Evolutionary conservation across 805 yeast species (phyloP), one percentile per base, ranked within the genome.

Genomic region (Ogataea allantospora): DNA sequence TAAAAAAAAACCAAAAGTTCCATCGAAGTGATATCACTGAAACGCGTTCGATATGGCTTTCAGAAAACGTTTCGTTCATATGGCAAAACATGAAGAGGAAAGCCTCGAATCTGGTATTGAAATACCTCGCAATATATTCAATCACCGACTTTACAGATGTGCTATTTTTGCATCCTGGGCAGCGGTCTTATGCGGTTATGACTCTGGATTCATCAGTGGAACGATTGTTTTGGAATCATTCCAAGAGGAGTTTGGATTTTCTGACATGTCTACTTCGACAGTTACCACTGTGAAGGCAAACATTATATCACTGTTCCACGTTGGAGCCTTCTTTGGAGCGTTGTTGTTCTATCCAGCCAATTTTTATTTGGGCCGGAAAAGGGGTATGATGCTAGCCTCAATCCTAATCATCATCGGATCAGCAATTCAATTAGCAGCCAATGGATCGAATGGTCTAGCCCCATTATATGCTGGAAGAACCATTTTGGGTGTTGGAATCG

Each of bases 401-500:
- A 19, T 39, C 2, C 26, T 33, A 11, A 17, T 39, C 7, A 27
- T 39, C 12, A 19, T 39, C 13, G 43, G 43, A 5, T 39, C 43
- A 5, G 43, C 38, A 7, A 30, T 39, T 20, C 43, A 39, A 28
- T 35, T 39, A 5, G 43, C 43, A 2, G 38, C 43, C 10, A 39
- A 34, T 11, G 5, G 24, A 2, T 25, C 31, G 6, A 33, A 35
- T 3, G 43, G 43, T 7, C 32, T 49, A 43, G 62, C 31, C 5
- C 47, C 42, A 11, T 21, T 48, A 13, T 45, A 41, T 50, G 73
- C 72, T 7, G 86, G 86, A 17, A 65, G 87, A 47, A 74, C 71
- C 14, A 62, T 82, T 43, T 74, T 81, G 27, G 91, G 93, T 23
- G 42, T 80, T 3, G 80, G 81, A 23, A 84, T 83, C 34, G 91